Evolutionary conservation across 2,329 filamentous ascomycete genomes (phyloP), one percentile per base, ranked within the genome.

Genomic region (Botrytis aclada): DNA sequence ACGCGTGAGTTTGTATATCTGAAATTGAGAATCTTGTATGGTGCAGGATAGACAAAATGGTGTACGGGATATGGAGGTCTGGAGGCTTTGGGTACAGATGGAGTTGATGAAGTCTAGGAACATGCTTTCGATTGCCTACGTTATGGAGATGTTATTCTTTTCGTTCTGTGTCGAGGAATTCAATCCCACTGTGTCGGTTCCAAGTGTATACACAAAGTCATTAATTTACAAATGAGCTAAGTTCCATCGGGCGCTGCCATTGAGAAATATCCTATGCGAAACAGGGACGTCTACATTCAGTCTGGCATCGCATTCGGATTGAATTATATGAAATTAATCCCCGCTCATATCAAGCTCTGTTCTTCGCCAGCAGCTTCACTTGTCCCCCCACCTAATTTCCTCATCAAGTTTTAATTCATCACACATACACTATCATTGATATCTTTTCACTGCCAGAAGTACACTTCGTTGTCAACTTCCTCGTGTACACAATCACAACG

Each of bases 341-440:
- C 12, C 47, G 16, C 47, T 5, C 2, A 16, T 14, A 54, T 54
- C 47, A n/a, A n/a, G 6, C 25, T 54, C 47, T n/a, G 0, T n/a
- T 54, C 2, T 4, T 51, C 47, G 10, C 4, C 22, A 0, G 14
- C 4, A n/a, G 22, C 12, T 6, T 16, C 2, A 54, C 12, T 16
- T 16, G 0, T 54, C 25, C 47, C n/a, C n/a, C 12, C 5, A 5
- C 25, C 25, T 16, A 54, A 7, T n/a, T 16, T 6, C 25, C 0
- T 16, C 12, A 7, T 1, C 12, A 0, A 54, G 2, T n/a, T 3
- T 3, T 1, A 54, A 0, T 7, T 7, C 25, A n/a, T n/a, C 25
- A 16, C 25, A n/a, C n/a, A 7, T 3, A n/a, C 47, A 54, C 25
- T 54, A 7, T 7, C 47, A 8, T 16, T 54, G 0, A 25, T 16